Conservation (phyloP, 2,329 filamentous ascomycete genomes). For the Xylariaceae sp. region DNA sequence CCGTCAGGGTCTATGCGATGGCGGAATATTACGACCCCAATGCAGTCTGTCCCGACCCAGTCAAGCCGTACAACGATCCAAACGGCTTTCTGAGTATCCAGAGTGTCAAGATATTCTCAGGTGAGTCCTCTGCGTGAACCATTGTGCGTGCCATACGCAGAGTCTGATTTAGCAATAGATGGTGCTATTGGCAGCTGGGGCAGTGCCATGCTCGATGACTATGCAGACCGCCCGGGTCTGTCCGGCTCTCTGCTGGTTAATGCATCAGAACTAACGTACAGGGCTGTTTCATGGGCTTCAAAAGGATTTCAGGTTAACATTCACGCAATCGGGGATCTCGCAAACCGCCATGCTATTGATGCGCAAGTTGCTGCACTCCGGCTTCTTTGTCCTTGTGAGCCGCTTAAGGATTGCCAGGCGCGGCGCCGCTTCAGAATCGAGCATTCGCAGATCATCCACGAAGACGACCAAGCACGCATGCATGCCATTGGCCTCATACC, state of each 20-base stretch:
- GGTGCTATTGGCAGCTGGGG: slow-evolving; percentile 68
- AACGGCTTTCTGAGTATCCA: slow-evolving; percentile 51
- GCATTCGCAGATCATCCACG: slow-evolving; percentile 65
- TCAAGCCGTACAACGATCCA: slow-evolving; percentile 38
- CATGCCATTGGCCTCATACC: slow-evolving; percentile 56
- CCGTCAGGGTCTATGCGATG: slow-evolving; percentile 63
- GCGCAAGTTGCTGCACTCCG: slow-evolving; percentile 54
- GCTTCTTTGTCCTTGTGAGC: slow-evolving; percentile 43
- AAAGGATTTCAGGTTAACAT: slow-evolving; percentile 65
- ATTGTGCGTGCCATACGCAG: neutral
- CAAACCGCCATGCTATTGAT: slow-evolving; percentile 60
- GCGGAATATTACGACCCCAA: slow-evolving; percentile 60
- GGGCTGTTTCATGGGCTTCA: slow-evolving; percentile 54
- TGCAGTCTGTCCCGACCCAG: slow-evolving; percentile 53
- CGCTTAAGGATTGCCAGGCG: slow-evolving; percentile 48
- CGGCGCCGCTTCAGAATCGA: slow-evolving; percentile 60
- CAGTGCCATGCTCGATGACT: slow-evolving; percentile 65
- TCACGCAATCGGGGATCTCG: slow-evolving; percentile 66
- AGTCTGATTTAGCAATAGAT: slow-evolving; percentile 40
- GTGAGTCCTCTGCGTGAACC: slow-evolving; percentile 33
- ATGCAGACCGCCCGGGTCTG: slow-evolving; percentile 56
- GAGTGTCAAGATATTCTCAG: slow-evolving; percentile 66
- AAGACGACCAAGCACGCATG: slow-evolving; percentile 57
- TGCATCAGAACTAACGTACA: slow-evolving; percentile 48
- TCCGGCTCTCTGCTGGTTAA: slow-evolving; percentile 63